phyloP scores from a whole-genome alignment of 176 grass and related monocot genomes.

The Lolium rigidum region DNA sequence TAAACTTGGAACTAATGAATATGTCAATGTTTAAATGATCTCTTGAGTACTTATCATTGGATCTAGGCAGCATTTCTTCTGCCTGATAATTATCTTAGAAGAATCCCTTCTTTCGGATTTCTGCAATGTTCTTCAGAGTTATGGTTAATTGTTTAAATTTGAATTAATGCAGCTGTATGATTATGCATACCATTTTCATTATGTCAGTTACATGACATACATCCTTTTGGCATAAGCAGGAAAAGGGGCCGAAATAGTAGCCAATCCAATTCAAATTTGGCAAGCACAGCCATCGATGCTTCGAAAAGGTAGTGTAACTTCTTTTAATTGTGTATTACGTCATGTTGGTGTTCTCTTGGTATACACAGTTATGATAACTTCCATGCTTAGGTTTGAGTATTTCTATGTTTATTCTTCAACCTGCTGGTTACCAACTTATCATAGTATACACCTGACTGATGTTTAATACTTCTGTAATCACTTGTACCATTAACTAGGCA shows the following conservation, averaged over 20 bases:
- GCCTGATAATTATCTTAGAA: conserved; percentile 19
- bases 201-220: conserved; percentile 8
- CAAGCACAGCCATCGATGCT: conserved; percentile 40
- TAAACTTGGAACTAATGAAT: conserved; percentile 3
- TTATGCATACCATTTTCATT: conserved; percentile 12
- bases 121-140: not conserved
- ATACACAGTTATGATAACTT: not conserved
- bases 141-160: not conserved
- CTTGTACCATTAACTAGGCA: conserved; percentile 6
- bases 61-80: conserved; percentile 14
- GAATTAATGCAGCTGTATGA: not conserved
- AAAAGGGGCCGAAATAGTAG: conserved; percentile 53
- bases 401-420: conserved; percentile 11
- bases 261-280: conserved; percentile 48
- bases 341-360: conserved; percentile 19
- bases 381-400: not conserved
- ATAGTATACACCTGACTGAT: not conserved
- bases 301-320: conserved; percentile 56
- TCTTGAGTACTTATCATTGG: not conserved
- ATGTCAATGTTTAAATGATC: not conserved
- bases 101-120: conserved; percentile 4
- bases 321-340: not conserved
- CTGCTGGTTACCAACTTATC: not conserved
- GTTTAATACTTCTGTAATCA: conserved; percentile 23
- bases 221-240: conserved; percentile 53